Base-by-base conservation (phyloP, 2,329 filamentous ascomycete genomes). In the Ophiostoma montium region DNA sequence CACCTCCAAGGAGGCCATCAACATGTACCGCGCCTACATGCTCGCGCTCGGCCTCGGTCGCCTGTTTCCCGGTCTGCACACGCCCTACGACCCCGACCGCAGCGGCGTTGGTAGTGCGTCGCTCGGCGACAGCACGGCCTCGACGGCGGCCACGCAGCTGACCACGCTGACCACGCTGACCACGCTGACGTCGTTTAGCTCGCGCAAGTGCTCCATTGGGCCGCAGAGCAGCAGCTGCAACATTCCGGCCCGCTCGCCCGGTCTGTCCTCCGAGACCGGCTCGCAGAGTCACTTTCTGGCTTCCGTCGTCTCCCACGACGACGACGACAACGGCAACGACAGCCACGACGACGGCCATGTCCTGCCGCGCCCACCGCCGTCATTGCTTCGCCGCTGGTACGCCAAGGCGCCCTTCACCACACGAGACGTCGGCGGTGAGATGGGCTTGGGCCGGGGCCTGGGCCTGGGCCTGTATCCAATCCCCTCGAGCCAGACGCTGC, bases 1-100 rank as follows among this genome's bases (percentile, higher is more conserved):
- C 42, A 68, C 68, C 51, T 75, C 71, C n/a, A 66, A 65, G 23
- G 74, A 78, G 30, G 71, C 72, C 11, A 62, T 70, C 52, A 72
- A 72, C 50, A 63, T 63, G 47, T 78, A 78, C 58, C 65, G 72
- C 18, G 47, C 53, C 1, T 55, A 58, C 6, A 55, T 70, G 6
- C 56, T 74, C 6, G 53, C 52, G 8, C 3, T 70, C 23, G 69
- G 72, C 0, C 56, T 75, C 1, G 70, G 67, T 30, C 61, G 53
- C 23, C 15, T 70, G 16, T 74, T 71, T 52, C 68, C 71, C 0
- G 53, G 53, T 5, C 62, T 74, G 5, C 53, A 60, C 8, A 51
- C 65, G 11, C 58, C 59, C 42, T 61, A 63, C 47, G 57, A 56
- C 39, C 60, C 57, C 10, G 55, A 57, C 19, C 50, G 57, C 10